A percentile compares a stretch with the other conserved stretches of the same genome.
phyloP scores from a whole-genome alignment of 2,329 filamentous ascomycete species.

The Cryoendolithus antarcticus region DNA sequence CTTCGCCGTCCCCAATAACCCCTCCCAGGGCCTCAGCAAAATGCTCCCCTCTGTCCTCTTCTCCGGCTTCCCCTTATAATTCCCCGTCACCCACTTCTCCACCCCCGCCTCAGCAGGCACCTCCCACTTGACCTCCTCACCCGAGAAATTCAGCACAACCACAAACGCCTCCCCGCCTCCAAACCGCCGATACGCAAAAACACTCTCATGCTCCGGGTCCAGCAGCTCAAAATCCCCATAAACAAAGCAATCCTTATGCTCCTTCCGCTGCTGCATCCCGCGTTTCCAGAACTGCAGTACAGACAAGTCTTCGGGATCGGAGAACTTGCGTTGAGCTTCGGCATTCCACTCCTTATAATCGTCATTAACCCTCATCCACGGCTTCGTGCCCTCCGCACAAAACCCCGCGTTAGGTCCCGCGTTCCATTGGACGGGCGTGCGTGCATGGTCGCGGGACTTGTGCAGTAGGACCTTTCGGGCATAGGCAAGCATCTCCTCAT shows the following conservation, averaged over 20 bases:
- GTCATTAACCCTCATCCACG: conserved; percentile 51
- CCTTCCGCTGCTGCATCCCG: conserved; percentile 42
- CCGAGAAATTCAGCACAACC: conserved; percentile 25
- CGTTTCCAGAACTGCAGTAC: conserved; percentile 51
- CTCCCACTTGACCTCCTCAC: conserved; percentile 19
- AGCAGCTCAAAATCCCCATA: conserved; percentile 47
- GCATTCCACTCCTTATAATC: conserved; percentile 46
- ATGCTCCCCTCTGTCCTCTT: conserved; percentile 16
- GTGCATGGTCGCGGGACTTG: conserved; percentile 52
- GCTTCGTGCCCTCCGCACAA: conserved; percentile 36
- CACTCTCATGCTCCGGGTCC: conserved; percentile 38
- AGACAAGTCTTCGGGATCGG: conserved; percentile 24
- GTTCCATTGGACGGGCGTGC: conserved; percentile 59
- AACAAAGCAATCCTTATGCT: conserved; percentile 46
- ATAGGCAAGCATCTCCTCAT: conserved; percentile 28
- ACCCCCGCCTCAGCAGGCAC: conserved; percentile 21
- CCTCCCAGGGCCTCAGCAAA: conserved; percentile 22
- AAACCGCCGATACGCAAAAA: conserved; percentile 39
- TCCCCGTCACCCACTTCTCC: conserved; percentile 24
- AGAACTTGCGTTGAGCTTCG: conserved; percentile 33
- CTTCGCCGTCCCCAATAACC: conserved; percentile 15
- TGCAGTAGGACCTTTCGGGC: conserved; percentile 43
- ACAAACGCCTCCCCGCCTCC: conserved; percentile 20
- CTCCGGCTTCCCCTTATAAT: conserved; percentile 19
- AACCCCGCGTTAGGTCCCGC: conserved; percentile 47